Percentiles rank a stretch among this genome's conserved stretches.
phyloP scores from a whole-genome alignment of 2,329 filamentous ascomycete genomes.

The Thielaviopsis populi region DNA sequence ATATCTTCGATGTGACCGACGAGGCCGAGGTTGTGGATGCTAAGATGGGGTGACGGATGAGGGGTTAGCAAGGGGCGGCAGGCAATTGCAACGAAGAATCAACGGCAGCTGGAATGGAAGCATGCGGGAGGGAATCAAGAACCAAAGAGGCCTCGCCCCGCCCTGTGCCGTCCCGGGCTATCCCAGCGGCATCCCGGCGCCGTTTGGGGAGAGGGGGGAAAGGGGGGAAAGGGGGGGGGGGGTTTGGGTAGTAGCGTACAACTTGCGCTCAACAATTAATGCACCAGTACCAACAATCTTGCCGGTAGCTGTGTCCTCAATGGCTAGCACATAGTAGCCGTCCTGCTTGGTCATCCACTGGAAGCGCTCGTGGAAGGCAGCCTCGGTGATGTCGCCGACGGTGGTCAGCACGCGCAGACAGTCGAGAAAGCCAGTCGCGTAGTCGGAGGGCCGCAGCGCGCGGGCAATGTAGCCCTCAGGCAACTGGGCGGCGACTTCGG shows the following conservation, averaged over 20 bases:
- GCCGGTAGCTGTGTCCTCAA: conserved; percentile 50
- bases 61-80: not conserved
- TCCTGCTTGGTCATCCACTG: conserved; percentile 62
- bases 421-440: conserved; percentile 69
- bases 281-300: conserved; percentile 81
- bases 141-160: not conserved
- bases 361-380: conserved; percentile 64
- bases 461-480: conserved; percentile 74
- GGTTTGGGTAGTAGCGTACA: conserved; percentile 42
- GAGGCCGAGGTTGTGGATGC: conserved; percentile 63
- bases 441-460: conserved; percentile 65
- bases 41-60: conserved; percentile 22
- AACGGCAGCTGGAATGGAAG: not conserved
- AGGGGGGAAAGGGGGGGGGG: no score
- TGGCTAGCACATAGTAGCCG: conserved; percentile 75
- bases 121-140: not conserved
- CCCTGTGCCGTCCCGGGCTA: not conserved
- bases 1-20: conserved; percentile 98
- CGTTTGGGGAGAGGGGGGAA: no score
- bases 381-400: conserved; percentile 69
- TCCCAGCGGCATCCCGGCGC: not conserved
- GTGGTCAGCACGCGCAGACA: conserved; percentile 83
- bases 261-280: conserved; percentile 85
- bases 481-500: conserved; percentile 53
- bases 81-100: no score